A percentile compares a stretch with the other conserved stretches of the same genome.
phyloP scores from a whole-genome alignment of 352 stramenopile species.

The Phytophthora sp. region DNA sequence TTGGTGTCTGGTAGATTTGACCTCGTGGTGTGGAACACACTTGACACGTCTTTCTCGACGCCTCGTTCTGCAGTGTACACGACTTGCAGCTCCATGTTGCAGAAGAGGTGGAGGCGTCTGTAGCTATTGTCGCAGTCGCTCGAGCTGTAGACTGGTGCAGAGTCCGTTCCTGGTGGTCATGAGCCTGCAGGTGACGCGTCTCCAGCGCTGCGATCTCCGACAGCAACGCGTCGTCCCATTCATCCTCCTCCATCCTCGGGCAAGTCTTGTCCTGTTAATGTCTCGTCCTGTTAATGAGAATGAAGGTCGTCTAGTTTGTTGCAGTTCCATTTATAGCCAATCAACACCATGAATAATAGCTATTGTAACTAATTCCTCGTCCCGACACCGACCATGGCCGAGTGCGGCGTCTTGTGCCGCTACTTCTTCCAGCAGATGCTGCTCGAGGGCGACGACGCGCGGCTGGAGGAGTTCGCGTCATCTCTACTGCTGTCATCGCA shows the following conservation, averaged over 20 bases:
- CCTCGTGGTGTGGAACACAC: conserved; percentile 63
- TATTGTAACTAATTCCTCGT: no score
- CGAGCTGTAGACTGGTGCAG: conserved; percentile 10
- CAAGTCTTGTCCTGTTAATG: neutral
- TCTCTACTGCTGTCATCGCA: conserved; percentile 68
- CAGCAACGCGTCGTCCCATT: conserved; percentile 86
- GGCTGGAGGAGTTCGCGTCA: conserved; percentile 57
- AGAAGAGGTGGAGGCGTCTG: conserved; percentile 9
- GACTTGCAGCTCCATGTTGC: conserved; percentile 50
- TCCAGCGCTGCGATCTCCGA: conserved; percentile 74
- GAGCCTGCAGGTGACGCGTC: conserved; percentile 41
- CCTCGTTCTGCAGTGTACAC: conserved; percentile 70
- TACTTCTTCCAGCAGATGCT: conserved; percentile 88
- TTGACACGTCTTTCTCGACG: conserved; percentile 39
- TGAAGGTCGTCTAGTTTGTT: no score
- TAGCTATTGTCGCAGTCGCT: no score
- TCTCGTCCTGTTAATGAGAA: neutral
- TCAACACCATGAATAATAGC: conserved; percentile 2
- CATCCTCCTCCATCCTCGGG: conserved; percentile 52
- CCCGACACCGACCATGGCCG: conserved; percentile 20
- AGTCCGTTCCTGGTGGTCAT: conserved; percentile 10
- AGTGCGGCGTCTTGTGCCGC: conserved; percentile 69
- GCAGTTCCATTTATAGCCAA: conserved; percentile 1
- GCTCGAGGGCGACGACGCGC: conserved; percentile 49
- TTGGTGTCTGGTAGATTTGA: conserved; percentile 31